Evolutionary conservation across 352 stramenopile species (phyloP).

Genomic region (Phytophthora citricola): DNA sequence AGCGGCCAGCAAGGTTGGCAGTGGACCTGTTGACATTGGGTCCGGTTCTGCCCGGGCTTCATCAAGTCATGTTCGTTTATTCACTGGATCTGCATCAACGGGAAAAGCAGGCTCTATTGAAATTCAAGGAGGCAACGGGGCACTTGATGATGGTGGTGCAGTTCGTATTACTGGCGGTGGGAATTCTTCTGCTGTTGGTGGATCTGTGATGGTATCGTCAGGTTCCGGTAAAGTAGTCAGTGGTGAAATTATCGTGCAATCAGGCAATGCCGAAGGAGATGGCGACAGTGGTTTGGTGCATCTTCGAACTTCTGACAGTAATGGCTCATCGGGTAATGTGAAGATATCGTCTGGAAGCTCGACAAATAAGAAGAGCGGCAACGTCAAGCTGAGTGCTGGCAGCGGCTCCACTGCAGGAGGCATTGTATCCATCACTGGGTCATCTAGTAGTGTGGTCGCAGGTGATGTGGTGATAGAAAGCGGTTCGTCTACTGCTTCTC

Average conservation of each 20-base stretch:
- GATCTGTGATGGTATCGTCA: constrained; percentile 29
- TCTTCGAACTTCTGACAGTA: constrained; percentile 29
- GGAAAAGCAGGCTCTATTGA: constrained; percentile 41
- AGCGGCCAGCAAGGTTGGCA: constrained; percentile 27
- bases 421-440: constrained; percentile 34
- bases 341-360: constrained; percentile 41
- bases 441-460: constrained; percentile 14
- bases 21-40: constrained; percentile 38
- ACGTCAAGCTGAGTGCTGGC: constrained; percentile 36
- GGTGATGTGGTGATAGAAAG: constrained; percentile 33
- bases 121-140: constrained; percentile 35
- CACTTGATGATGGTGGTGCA: constrained; percentile 17
- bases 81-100: constrained; percentile 29
- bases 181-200: constrained; percentile 27
- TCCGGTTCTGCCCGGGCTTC: constrained; percentile 32
- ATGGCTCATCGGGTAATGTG: constrained; percentile 28
- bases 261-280: constrained; percentile 26
- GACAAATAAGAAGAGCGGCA: constrained; percentile 25
- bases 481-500: constrained; percentile 23
- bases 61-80: constrained; percentile 39
- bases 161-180: constrained; percentile 26
- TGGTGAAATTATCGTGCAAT: constrained; percentile 29
- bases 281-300: constrained; percentile 33
- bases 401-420: constrained; percentile 21
- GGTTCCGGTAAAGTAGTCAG: constrained; percentile 22